phyloP scores from a whole-genome alignment of 1,284 basidiomycete species.

The Lignosus rhinocerotis region DNA sequence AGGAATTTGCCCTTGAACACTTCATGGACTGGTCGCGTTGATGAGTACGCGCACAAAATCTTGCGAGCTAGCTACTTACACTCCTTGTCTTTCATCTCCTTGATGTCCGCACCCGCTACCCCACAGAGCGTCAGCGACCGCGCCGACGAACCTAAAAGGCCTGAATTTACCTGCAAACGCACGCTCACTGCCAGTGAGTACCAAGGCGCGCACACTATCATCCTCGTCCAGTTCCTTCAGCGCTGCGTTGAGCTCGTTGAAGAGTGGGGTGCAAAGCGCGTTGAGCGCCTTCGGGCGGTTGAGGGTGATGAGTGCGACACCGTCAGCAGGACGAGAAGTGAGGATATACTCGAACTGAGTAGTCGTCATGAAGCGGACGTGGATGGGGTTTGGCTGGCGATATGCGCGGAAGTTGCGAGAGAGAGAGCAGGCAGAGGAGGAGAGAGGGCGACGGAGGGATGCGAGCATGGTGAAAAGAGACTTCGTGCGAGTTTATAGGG shows the following conservation, averaged over 20 bases:
- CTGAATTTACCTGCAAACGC: conserved; percentile 83
- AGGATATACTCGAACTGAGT: conserved; percentile 71
- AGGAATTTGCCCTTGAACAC: conserved; percentile 91
- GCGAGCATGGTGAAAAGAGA: conserved; percentile 1
- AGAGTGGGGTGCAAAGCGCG: conserved; percentile 82
- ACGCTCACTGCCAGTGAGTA: conserved; percentile 91
- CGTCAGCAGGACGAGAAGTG: conserved; percentile 69
- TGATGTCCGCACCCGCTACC: conserved; percentile 85
- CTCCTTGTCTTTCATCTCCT: conserved; percentile 91
- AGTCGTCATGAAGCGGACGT: conserved; percentile 32
- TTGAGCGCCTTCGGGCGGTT: conserved; percentile 97
- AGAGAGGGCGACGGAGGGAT: conserved; percentile 15
- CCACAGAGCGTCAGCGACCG: neutral
- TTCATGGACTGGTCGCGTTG: conserved; percentile 60
- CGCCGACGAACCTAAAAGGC: neutral
- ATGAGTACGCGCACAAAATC: neutral
- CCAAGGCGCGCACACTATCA: conserved; percentile 77
- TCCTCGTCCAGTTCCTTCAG: conserved; percentile 75
- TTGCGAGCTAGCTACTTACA: conserved; percentile 50
- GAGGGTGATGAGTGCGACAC: conserved; percentile 87
- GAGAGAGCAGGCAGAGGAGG: conserved; percentile 10
- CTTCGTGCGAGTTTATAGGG: neutral
- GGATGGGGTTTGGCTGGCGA: conserved; percentile 11
- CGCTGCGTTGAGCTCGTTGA: conserved; percentile 78
- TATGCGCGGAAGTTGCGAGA: conserved; percentile 15